Percentiles rank a stretch among this genome's conserved stretches.
Conservation (phyloP, 257 asterid genomes). For the Orobanche coerulescens region DNA sequence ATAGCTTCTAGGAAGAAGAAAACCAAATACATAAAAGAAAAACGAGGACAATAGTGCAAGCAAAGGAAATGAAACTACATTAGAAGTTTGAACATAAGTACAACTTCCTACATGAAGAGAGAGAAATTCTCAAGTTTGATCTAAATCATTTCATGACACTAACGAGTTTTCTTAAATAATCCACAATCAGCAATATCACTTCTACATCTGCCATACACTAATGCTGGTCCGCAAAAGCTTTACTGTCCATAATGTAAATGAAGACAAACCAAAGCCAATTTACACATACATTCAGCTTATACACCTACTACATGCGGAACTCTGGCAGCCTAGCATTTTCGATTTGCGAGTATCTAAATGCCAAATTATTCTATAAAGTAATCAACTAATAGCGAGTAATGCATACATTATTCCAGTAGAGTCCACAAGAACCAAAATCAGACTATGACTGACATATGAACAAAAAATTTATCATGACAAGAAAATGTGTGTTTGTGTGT, state of each 20-base stretch:
- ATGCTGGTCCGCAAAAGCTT: background rate
- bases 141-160: constrained; percentile 3
- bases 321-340: background rate
- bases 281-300: background rate
- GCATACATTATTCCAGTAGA: background rate
- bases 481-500: no score
- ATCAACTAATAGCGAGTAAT: background rate
- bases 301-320: background rate
- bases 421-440: background rate
- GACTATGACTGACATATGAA: background rate
- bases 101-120: constrained; percentile 1
- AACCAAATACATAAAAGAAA: background rate
- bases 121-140: background rate
- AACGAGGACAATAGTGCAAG: constrained; percentile 9
- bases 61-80: constrained; percentile 1
- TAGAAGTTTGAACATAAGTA: background rate
- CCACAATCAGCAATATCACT: background rate
- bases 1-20: constrained; percentile 9
- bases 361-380: background rate
- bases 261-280: background rate
- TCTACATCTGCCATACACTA: background rate
- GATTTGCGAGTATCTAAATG: background rate
- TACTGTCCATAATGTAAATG: background rate
- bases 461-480: background rate
- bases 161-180: constrained; percentile 10